A percentile compares a stretch with the other conserved stretches of the same genome.
Conservation (phyloP, 805 yeast genomes). For the Monosporozyma solicola region DNA sequence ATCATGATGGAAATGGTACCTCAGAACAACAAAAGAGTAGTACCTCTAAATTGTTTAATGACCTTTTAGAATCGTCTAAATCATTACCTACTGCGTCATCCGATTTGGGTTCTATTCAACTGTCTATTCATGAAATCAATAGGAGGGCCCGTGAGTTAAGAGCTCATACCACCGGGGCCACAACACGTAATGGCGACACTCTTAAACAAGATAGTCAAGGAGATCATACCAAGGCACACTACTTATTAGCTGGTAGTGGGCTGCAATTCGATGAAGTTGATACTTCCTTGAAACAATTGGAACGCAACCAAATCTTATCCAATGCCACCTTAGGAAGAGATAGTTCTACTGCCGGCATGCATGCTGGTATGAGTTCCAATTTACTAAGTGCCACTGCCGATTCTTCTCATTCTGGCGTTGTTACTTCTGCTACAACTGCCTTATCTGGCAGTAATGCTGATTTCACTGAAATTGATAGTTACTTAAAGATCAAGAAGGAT, state of each 20-base stretch:
- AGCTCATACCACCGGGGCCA: constrained; percentile 1
- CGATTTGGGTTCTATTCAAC: constrained; percentile 71
- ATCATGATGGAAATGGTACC: background rate
- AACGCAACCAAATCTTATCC: background rate
- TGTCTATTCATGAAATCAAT: constrained; percentile 71
- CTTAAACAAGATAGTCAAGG: background rate
- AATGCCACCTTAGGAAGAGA: background rate
- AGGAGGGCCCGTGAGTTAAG: constrained; percentile 54
- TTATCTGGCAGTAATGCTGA: background rate
- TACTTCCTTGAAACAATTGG: constrained; percentile 36
- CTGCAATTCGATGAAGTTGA: constrained; percentile 79
- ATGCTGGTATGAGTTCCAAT: background rate
- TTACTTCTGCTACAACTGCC: background rate
- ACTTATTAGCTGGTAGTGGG: constrained; percentile 82
- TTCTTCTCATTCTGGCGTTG: background rate
- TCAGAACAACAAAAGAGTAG: constrained; percentile 1
- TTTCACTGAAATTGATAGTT: constrained; percentile 47
- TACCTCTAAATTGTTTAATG: constrained; percentile 39
- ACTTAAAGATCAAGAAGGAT: constrained; percentile 62
- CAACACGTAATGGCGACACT: background rate
- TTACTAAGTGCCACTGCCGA: background rate
- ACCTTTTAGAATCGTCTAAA: constrained; percentile 66
- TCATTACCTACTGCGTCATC: constrained; percentile 58
- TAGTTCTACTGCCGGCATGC: background rate
- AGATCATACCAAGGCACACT: constrained; percentile 66